Conservation (phyloP, 345 rosid species). For the Dipteronia sinensis region DNA sequence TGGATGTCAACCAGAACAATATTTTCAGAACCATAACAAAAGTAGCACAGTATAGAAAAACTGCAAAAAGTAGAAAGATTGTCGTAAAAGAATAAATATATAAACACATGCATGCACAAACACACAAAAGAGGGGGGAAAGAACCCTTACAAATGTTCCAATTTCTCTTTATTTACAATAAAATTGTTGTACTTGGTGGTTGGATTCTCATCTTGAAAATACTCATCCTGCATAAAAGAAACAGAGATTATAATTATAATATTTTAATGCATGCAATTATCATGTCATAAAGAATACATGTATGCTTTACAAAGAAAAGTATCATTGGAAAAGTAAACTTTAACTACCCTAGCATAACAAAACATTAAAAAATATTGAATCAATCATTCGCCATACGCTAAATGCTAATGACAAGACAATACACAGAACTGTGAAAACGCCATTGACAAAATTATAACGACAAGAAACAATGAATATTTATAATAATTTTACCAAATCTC, state of each 20-base stretch:
- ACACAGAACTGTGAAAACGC: neutral
- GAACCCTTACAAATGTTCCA: slow-evolving; percentile 24
- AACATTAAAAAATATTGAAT: neutral
- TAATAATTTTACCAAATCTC: neutral
- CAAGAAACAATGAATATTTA: neutral
- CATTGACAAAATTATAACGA: neutral
- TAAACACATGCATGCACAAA: neutral
- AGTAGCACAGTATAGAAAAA: slow-evolving; percentile 5
- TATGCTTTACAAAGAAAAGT: neutral
- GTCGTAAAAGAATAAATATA: neutral
- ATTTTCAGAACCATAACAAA: slow-evolving; percentile 4
- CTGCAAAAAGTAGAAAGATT: neutral
- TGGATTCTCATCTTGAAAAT: slow-evolving; percentile 28
- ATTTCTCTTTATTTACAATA: slow-evolving; percentile 20
- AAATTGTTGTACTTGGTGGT: slow-evolving; percentile 11
- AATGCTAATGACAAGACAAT: slow-evolving; percentile 4
- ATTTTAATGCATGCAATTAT: neutral
- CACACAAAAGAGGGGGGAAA: neutral
- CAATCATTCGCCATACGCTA: neutral
- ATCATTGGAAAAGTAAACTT: neutral
- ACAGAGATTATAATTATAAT: neutral
- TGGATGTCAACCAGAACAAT: slow-evolving; percentile 2
- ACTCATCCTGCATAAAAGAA: slow-evolving; percentile 27
- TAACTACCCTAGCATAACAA: neutral
- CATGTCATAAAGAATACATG: neutral